These are phyloP conservation scores for Pichia scutulata DNA, from an alignment of 805 yeast genomes.

Conservation along the genomic window DNA sequence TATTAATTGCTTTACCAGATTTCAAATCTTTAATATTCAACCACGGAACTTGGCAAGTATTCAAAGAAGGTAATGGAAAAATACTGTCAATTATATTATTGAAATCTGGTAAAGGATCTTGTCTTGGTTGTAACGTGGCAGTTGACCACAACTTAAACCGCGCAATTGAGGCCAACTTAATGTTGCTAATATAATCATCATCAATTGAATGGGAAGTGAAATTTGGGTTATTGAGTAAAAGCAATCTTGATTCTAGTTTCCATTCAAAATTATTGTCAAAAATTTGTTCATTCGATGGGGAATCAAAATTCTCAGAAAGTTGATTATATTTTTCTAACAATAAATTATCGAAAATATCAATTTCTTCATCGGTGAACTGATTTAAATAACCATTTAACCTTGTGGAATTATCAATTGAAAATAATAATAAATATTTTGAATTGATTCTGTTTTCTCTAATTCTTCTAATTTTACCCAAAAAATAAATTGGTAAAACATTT, in stretches of 20 bases:
- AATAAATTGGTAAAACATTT: neutral
- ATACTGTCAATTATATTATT: slow-evolving; percentile 2
- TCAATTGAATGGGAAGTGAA: neutral
- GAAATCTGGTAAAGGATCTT: slow-evolving; percentile 24
- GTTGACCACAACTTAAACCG: slow-evolving; percentile 45
- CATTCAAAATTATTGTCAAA: slow-evolving; percentile 2
- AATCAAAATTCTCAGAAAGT: neutral
- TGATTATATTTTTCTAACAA: slow-evolving; percentile 6
- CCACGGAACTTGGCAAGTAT: slow-evolving; percentile 10
- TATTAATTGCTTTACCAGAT: slow-evolving; percentile 5
- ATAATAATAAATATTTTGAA: slow-evolving; percentile 38
- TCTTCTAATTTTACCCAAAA: slow-evolving; percentile 11
- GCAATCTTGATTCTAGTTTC: slow-evolving; percentile 3
- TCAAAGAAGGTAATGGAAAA: slow-evolving; percentile 1
- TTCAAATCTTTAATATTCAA: slow-evolving; percentile 8
- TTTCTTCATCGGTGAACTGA: slow-evolving; percentile 29
- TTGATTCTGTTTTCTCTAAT: slow-evolving; percentile 43
- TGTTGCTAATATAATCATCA: slow-evolving; percentile 1
- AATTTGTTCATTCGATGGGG: neutral
- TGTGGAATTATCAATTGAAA: slow-evolving; percentile 39
- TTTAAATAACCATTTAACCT: slow-evolving; percentile 28
- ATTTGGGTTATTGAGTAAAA: neutral
- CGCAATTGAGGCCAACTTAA: slow-evolving; percentile 34
- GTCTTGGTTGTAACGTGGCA: slow-evolving; percentile 44
- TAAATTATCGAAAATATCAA: slow-evolving; percentile 25